Evolutionary conservation across 179 eudicot genomes (phyloP).

Genomic region (Silene noctiflora): DNA sequence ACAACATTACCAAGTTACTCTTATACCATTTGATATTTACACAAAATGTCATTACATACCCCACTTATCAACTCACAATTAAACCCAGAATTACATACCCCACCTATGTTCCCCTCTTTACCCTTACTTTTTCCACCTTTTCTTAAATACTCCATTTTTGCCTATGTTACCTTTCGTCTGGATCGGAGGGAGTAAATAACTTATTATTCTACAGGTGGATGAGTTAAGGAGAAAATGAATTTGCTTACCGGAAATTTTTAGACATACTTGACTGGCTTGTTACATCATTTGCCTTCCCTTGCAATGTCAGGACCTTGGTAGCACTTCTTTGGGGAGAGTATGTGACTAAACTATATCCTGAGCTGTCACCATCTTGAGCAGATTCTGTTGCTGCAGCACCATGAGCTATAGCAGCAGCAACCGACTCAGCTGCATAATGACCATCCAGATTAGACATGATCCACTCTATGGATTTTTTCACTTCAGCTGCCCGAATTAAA

Average conservation of each 20-base stretch:
- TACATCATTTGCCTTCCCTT: constrained; percentile 57
- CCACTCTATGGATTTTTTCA: constrained; percentile 89
- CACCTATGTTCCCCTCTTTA: too few species aligned
- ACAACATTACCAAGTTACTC: too few species aligned
- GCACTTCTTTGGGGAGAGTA: constrained; percentile 53
- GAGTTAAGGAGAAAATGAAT: constrained; percentile 11
- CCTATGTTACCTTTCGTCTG: too few species aligned
- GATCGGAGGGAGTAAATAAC: too few species aligned
- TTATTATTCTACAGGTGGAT: neutral
- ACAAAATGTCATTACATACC: too few species aligned
- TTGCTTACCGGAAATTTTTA: constrained; percentile 74
- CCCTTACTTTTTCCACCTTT: too few species aligned
- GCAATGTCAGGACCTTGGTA: constrained; percentile 37
- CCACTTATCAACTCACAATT: too few species aligned
- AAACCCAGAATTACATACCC: too few species aligned
- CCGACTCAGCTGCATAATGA: constrained; percentile 92
- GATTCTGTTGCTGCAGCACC: constrained; percentile 75
- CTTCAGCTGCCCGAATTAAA: constrained; percentile 83
- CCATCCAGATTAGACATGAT: constrained; percentile 82
- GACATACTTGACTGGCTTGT: constrained; percentile 62
- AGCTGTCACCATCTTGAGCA: constrained; percentile 54
- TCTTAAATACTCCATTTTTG: too few species aligned
- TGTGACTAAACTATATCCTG: constrained; percentile 35
- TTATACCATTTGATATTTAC: too few species aligned
- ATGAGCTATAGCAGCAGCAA: constrained; percentile 92